Percentiles rank a stretch among this genome's conserved stretches.
Evolutionary conservation across 2,329 filamentous ascomycete species (phyloP).

Genomic region (Colletotrichum scovillei): DNA sequence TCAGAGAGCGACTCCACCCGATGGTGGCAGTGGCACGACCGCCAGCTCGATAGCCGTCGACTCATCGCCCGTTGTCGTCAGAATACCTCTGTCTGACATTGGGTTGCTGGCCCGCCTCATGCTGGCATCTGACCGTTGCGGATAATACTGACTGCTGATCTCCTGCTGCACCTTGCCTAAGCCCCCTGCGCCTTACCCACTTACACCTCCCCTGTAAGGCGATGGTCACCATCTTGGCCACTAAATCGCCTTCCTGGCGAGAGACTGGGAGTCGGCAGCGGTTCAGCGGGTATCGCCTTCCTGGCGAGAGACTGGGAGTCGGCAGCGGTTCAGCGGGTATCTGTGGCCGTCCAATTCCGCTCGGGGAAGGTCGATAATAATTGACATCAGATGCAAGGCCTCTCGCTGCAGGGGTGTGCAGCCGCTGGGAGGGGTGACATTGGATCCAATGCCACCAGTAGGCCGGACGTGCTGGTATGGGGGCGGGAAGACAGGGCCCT

Average conservation of each 20-base stretch:
- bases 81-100: not conserved
- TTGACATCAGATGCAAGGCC: conserved; percentile 18
- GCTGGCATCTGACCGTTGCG: conserved; percentile 8
- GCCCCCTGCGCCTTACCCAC: conserved; percentile 13
- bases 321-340: conserved; percentile 22
- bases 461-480: conserved; percentile 8
- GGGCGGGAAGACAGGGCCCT: conserved; percentile 29
- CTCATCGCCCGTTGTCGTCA: not conserved
- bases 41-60: not conserved
- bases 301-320: not conserved
- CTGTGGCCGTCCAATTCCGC: conserved; percentile 10
- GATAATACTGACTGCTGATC: conserved; percentile 8
- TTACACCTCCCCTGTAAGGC: not conserved
- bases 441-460: conserved; percentile 23
- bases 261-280: conserved; percentile 3
- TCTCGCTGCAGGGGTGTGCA: conserved; percentile 21
- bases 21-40: not conserved
- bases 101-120: conserved; percentile 3
- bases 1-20: not conserved
- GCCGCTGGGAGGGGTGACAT: conserved; percentile 22
- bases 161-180: not conserved
- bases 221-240: conserved; percentile 12
- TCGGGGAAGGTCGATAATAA: not conserved
- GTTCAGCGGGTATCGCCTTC: conserved; percentile 17
- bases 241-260: not conserved